These are phyloP conservation scores for Hypholoma fasciculare DNA, from an alignment of 768 basidiomycete genomes.

Conservation along the genomic window DNA sequence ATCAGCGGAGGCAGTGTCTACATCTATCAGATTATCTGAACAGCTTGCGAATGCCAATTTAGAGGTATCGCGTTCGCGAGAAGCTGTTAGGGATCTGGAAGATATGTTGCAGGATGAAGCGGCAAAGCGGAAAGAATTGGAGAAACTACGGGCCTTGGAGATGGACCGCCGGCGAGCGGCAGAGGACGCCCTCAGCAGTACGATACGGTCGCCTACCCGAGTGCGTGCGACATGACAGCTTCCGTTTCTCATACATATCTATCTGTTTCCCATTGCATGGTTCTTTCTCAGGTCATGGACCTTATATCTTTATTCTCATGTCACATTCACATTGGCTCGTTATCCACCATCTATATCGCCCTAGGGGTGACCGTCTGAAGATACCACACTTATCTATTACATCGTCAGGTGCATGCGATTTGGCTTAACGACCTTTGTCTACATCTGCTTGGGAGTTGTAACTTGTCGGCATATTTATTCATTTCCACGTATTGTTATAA, in stretches of 20 bases:
- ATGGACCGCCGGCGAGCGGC: constrained; percentile 43
- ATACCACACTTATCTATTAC: not conserved
- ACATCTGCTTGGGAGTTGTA: not conserved
- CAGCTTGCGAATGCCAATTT: constrained; percentile 67
- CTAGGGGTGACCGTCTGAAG: not conserved
- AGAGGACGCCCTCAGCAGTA: constrained; percentile 23
- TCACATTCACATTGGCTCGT: not conserved
- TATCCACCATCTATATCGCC: not conserved
- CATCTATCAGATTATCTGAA: constrained; percentile 65
- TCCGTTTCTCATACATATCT: not conserved
- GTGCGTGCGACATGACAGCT: constrained; percentile 3
- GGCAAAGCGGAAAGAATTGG: constrained; percentile 57
- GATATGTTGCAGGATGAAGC: constrained; percentile 61
- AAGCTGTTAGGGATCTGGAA: constrained; percentile 56
- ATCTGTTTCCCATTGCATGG: not conserved
- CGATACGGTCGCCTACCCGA: constrained; percentile 18
- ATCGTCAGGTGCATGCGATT: not conserved
- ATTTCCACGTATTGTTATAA: not conserved
- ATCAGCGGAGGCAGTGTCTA: constrained; percentile 65
- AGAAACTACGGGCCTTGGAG: constrained; percentile 46
- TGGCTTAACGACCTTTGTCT: not conserved
- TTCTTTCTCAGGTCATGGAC: not conserved
- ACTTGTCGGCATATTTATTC: not conserved
- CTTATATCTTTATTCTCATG: constrained; percentile 1
- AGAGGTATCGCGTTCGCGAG: constrained; percentile 56